Base-by-base conservation (phyloP, 768 basidiomycete species). In the Polyporus arcularius region DNA sequence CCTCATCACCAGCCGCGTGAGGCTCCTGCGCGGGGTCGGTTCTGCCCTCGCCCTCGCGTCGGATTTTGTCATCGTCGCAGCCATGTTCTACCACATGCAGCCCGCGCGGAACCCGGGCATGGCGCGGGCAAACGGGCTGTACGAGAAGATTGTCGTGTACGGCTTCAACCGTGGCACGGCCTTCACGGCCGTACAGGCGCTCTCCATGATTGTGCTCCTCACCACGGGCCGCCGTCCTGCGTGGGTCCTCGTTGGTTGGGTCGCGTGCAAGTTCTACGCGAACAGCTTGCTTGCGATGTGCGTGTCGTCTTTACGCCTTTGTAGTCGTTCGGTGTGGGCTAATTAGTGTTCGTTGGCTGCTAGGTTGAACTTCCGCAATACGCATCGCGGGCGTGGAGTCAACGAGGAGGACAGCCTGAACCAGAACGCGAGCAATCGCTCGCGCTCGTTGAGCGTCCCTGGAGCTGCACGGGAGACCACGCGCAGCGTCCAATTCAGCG, bases 331-430 rank as follows among this genome's bases (percentile, higher is more conserved):
- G 21, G 2, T 1, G 2, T 26, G 21, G 21, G 8, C 2, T 9
- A 8, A 45, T 11, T 8, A 31, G 45, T 15, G 28, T 46, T 38
- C 9, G 45, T 0, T 5, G 14, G 14, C 16, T 9, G n/a, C 6
- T 35, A 66, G 65, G 60, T 58, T 69, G 16, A 69, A 69, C 62
- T 65, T 65, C 60, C 68, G 68, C 53, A 57, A 62, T 51, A 53
- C 66, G 4, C 59, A 58, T 53, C 65, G 55, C 26, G 68, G 68
- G 14, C 65, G 62, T 32, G 68, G 68, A n/a, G 48, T 69, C 16
- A 52, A 64, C 28, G 68, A 69, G 52, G 68, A 69, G 35, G 66
- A 65, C 26, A 62, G 53, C 57, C 15, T 65, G 31, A 68, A 66
- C 57, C 67, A 63, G 55, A 48, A 55, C 53, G 62, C 57, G 32